Evolutionary conservation across 371 early-diverging fungal species (phyloP).

Genomic region (Dichotomocladium elegans): DNA sequence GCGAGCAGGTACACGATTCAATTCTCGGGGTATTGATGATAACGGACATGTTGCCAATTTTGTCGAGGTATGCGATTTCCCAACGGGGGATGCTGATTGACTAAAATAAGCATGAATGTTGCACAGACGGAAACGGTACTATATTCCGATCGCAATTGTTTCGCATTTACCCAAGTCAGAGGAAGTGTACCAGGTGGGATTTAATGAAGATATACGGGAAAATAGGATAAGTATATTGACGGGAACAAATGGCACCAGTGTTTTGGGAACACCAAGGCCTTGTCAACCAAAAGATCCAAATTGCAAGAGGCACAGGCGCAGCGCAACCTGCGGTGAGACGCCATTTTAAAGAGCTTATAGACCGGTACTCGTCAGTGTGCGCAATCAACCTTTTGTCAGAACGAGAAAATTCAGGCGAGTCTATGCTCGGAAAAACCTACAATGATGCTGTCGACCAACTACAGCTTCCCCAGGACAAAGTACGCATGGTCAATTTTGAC

Average conservation of each 20-base stretch:
- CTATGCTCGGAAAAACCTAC: conserved; percentile 67
- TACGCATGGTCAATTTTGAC: conserved; percentile 75
- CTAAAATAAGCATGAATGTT: neutral
- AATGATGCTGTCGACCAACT: conserved; percentile 51
- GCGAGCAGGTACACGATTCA: conserved; percentile 94
- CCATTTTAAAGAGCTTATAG: conserved; percentile 76
- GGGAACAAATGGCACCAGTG: conserved; percentile 31
- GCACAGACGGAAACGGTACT: conserved; percentile 73
- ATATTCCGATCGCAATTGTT: conserved; percentile 50
- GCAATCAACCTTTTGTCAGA: conserved; percentile 82
- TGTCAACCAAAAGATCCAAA: conserved; percentile 75
- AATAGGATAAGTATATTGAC: neutral
- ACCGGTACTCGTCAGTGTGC: conserved; percentile 72
- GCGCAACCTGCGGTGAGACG: conserved; percentile 75
- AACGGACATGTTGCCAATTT: conserved; percentile 97
- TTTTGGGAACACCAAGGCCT: conserved; percentile 96
- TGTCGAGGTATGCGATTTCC: conserved; percentile 74
- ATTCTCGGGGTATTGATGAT: conserved; percentile 95
- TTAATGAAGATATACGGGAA: neutral
- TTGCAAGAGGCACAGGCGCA: conserved; percentile 66
- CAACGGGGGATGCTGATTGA: no score
- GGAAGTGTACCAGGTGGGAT: conserved; percentile 88
- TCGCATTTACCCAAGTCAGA: conserved; percentile 79
- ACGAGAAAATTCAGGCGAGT: conserved; percentile 67
- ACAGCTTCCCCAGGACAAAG: conserved; percentile 7